Evolutionary conservation across 768 basidiomycete genomes (phyloP), one percentile per base, ranked within the genome.

Genomic region (Lentinus brumalis): DNA sequence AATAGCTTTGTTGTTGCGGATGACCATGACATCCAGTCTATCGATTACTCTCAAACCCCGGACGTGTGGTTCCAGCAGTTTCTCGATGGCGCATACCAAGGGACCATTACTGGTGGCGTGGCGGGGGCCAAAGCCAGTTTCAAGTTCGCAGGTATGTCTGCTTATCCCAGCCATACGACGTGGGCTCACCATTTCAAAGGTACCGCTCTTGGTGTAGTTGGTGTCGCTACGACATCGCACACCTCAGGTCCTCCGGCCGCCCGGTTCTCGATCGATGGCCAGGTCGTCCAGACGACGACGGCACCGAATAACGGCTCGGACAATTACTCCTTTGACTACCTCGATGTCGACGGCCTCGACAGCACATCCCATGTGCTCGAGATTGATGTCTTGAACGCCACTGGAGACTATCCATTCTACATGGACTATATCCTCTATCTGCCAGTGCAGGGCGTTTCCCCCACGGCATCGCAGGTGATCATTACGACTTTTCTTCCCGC

Each of bases 111-210:
- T 1, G 41, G 9, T n/a, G 57, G 56, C 0, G 1, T 62, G 15
- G 32, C 61, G 2, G 61, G 61, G 15, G 61, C 56, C 5, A 57
- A 52, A 38, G 60, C 60, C 3, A 57, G 44, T 44, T 16, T 61
- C 8, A 46, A 55, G 21, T 61, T 61, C 44, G 39, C 35, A 16
- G 60, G 60, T 61, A 31, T 3, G 59, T n/a, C 9, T 6, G 2
- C 1, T 5, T 3, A 12, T 0, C 3, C 1, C 14, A 7, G 5
- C 31, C 21, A 3, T 4, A 2, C 7, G 14, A 14, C 38, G 21
- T 30, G 12, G 18, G 14, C 29, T 47, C 4, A 31, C 11, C 5
- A 14, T 47, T 4, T 26, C 10, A n/a, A 12, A 62, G 61, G 61
- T 9, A 45, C 57, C 14, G 61, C 56, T 14, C 21, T 62, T 44